Conservation (phyloP, 192 early-diverging fungal species). For the Coemansia sp. region DNA sequence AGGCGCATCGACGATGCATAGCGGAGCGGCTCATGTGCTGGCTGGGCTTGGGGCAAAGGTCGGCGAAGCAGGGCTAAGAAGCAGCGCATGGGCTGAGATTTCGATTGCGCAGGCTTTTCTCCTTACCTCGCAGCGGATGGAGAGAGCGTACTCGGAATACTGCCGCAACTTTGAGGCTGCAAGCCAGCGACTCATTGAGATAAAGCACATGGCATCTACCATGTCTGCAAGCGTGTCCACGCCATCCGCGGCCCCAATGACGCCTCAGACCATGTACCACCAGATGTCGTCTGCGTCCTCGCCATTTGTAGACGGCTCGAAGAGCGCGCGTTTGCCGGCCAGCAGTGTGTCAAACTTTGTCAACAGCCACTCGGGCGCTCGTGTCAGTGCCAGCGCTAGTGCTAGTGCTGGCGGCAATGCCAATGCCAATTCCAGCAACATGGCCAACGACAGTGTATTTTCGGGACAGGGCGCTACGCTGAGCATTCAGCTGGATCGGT, state of each 20-base stretch:
- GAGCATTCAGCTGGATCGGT: conserved; percentile 20
- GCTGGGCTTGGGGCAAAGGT: conserved; percentile 15
- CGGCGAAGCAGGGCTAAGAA: conserved; percentile 19
- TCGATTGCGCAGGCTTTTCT: conserved; percentile 48
- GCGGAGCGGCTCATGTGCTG: conserved; percentile 14
- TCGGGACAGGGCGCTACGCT: conserved; percentile 40
- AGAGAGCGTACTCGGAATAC: conserved; percentile 47
- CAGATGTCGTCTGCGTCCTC: conserved; percentile 14
- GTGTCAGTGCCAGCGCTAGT: conserved; percentile 10
- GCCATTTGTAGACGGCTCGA: conserved; percentile 22
- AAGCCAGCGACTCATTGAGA: conserved; percentile 40
- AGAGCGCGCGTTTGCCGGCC: not conserved
- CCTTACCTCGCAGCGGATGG: conserved; percentile 43
- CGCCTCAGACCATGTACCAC: conserved; percentile 23
- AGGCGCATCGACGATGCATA: not conserved
- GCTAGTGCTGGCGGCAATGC: not conserved
- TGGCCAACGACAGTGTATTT: conserved; percentile 3
- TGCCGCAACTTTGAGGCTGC: conserved; percentile 54
- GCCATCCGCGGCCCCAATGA: conserved; percentile 22
- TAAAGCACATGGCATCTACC: conserved; percentile 29
- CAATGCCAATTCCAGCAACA: conserved; percentile 2
- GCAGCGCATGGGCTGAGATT: conserved; percentile 44
- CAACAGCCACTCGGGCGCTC: conserved; percentile 2
- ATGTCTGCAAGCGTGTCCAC: conserved; percentile 12
- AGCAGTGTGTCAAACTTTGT: conserved; percentile 2